phyloP scores from a whole-genome alignment of 2,329 filamentous ascomycete species.

The Didymella exigua region DNA sequence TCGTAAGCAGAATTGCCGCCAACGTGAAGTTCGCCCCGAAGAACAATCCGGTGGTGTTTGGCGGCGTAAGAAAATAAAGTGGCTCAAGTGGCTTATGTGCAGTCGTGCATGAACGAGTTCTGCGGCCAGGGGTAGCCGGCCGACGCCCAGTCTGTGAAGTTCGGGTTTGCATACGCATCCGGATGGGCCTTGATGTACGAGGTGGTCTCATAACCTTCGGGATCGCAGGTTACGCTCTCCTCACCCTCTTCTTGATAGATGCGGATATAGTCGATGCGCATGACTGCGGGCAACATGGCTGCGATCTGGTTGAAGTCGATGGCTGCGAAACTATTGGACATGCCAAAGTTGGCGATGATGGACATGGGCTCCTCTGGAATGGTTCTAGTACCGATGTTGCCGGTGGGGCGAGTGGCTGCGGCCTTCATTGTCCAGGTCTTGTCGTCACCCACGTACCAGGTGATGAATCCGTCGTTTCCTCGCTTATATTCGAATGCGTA shows the following conservation, averaged over 20 bases:
- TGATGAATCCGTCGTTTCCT: constrained; percentile 64
- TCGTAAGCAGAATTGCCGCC: constrained; percentile 37
- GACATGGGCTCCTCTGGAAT: constrained; percentile 72
- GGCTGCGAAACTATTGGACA: constrained; percentile 68
- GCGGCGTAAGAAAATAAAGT: constrained; percentile 11
- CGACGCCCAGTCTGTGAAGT: constrained; percentile 63
- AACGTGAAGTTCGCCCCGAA: constrained; percentile 19
- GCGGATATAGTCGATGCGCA: constrained; percentile 72
- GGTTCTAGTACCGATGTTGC: constrained; percentile 69
- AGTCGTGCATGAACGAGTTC: constrained; percentile 66
- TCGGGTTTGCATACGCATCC: constrained; percentile 66
- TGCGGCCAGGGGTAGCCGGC: constrained; percentile 65
- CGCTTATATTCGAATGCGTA: constrained; percentile 63
- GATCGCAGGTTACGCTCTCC: constrained; percentile 69
- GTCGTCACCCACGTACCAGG: constrained; percentile 71
- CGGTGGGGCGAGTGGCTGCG: constrained; percentile 67
- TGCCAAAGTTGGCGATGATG: constrained; percentile 72
- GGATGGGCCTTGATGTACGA: constrained; percentile 68
- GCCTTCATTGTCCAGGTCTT: constrained; percentile 69
- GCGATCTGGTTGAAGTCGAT: constrained; percentile 65
- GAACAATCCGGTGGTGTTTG: constrained; percentile 28
- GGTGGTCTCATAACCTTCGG: constrained; percentile 69
- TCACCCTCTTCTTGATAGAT: constrained; percentile 70
- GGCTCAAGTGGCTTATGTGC: constrained; percentile 39
- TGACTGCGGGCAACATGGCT: constrained; percentile 64